These are phyloP conservation scores for Cupressus sempervirens DNA, from an alignment of 75 land plant genomes.

Conservation along the genomic window DNA sequence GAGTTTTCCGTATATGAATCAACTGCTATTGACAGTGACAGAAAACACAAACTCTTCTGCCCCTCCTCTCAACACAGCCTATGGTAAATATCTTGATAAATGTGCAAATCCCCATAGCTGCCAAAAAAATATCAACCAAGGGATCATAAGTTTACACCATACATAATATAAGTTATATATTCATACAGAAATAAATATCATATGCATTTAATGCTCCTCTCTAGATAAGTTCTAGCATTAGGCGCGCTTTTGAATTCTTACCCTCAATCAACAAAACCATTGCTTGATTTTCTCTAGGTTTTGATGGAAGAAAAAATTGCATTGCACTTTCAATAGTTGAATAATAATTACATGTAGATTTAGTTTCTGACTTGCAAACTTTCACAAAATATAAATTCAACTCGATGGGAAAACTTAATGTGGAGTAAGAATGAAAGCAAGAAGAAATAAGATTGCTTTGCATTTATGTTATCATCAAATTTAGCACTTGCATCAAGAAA, in stretches of 20 bases:
- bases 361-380: not conserved
- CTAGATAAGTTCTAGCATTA: not conserved
- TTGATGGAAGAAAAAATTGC: not conserved
- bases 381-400: not conserved
- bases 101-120: not conserved
- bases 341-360: not conserved
- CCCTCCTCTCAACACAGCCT: not conserved
- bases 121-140: not conserved
- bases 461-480: not conserved
- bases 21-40: not conserved
- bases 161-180: too few relatives aligned
- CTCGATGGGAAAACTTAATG: not conserved
- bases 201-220: not conserved
- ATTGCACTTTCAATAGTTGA: not conserved
- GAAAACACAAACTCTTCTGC: not conserved
- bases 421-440: not conserved
- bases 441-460: not conserved
- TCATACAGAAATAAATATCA: not conserved
- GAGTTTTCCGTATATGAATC: not conserved
- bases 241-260: not conserved
- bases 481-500: not conserved
- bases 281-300: not conserved
- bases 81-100: not conserved
- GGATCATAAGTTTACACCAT: not conserved
- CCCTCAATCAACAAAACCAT: too few relatives aligned